Evolutionary conservation across 805 yeast genomes (phyloP), one percentile per base, ranked within the genome.

Genomic region (Wickerhamomyces bovis): DNA sequence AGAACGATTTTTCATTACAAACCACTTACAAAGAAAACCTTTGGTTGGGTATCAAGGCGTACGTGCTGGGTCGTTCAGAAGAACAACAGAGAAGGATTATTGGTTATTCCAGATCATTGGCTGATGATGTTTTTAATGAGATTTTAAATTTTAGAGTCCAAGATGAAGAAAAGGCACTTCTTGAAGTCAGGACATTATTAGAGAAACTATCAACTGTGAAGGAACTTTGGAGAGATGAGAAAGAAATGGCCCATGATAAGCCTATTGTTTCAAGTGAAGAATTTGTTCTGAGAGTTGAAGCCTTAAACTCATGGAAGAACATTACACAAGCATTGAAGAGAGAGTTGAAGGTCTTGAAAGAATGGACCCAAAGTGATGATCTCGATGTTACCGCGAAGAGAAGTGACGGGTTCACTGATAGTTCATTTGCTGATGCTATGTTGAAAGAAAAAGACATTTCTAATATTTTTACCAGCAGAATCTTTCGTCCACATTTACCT

Each of bases 21-120:
- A 71, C 81, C 6, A 70, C 78, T 6, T 76, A 77, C 60, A 80
- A 80, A 52, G 86, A 84, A 55, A 88, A 81, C 49, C 67, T 89
- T 33, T 94, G 99, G 99, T 66, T 87, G 45, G 96, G 92, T 21
- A 76, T 94, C 18, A 72, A 87, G 43, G 90, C 98, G 1, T 87
- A 85, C 65, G 72, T 86, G 43, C 80, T 80, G 49, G 90, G 94
- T 18, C 75, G 97, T 49, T 73, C 92, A 0, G 82, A 84, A 45
- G 87, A 80, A 35, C 95, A 88, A 49, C 96, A 92, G 61, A 69
- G 76, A 41, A 76, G 81, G 54, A 73, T 87, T 12, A 76, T 88
- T 4, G 70, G 77, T n/a, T 81, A 81, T 52, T 72, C 86, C 19
- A 69, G 97, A 47, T 78, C 85, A 2, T 68, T 82, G 4, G 89